These are phyloP conservation scores for Boletus reticulatus DNA, from an alignment of 768 basidiomycete genomes.

Conservation along the genomic window DNA sequence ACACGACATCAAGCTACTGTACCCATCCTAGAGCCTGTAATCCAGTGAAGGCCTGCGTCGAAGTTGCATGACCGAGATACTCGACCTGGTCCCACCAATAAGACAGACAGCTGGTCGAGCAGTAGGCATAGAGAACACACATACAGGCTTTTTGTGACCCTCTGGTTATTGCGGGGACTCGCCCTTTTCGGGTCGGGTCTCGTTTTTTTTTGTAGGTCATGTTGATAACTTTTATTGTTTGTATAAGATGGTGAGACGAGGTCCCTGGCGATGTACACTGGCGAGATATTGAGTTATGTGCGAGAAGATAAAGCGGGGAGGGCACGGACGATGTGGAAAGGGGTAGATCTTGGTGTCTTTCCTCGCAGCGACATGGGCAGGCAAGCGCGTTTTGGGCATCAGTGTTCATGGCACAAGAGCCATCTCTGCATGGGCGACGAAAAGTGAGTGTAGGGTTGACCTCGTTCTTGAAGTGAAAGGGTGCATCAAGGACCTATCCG, in stretches of 20 bases:
- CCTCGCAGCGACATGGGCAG: conserved; percentile 74
- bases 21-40: conserved; percentile 89
- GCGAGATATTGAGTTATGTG: neutral
- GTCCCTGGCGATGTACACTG: conserved; percentile 99
- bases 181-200: conserved; percentile 78
- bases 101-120: conserved; percentile 94
- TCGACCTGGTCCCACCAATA: conserved; percentile 99
- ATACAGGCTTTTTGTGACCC: conserved; percentile 95
- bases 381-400: conserved; percentile 98
- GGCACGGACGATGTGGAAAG: conserved; percentile 85
- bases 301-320: no score
- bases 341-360: conserved; percentile 94
- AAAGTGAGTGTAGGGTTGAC: conserved; percentile 96
- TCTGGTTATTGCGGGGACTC: conserved; percentile 90
- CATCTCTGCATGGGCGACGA: conserved; percentile 82
- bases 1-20: neutral
- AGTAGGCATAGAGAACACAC: conserved; percentile 97
- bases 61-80: conserved; percentile 94
- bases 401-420: conserved; percentile 99
- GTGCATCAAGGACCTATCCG: conserved; percentile 90
- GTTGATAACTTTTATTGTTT: conserved; percentile 99
- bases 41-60: conserved; percentile 98
- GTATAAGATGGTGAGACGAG: conserved; percentile 91
- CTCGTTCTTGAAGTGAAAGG: conserved; percentile 98
- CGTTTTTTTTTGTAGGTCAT: conserved; percentile 93